phyloP scores from a whole-genome alignment of 345 rosid species.

The Gossypium sturtianum region DNA sequence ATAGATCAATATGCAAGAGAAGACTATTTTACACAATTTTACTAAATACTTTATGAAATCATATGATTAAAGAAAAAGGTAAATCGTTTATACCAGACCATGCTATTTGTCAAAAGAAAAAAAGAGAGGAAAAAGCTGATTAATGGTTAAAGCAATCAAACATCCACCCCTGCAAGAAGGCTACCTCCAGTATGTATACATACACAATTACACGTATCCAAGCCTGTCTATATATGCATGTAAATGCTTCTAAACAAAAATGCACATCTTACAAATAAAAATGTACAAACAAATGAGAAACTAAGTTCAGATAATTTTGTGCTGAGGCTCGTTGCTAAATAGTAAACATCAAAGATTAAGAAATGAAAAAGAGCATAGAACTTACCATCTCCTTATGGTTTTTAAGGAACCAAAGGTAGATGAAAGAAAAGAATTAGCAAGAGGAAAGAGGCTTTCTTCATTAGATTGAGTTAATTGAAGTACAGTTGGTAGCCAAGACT shows the following conservation, averaged over 20 bases:
- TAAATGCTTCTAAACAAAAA: neutral
- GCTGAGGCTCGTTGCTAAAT: neutral
- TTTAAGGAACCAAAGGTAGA: slow-evolving; percentile 53
- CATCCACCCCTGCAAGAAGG: neutral
- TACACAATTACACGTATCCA: no score
- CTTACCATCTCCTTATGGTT: slow-evolving; percentile 81
- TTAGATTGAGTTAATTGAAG: slow-evolving; percentile 50
- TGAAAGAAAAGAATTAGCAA: slow-evolving; percentile 22
- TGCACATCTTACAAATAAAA: neutral
- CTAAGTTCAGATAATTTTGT: neutral
- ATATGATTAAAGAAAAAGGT: neutral
- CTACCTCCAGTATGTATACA: neutral
- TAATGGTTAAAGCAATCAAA: neutral
- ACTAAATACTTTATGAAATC: neutral
- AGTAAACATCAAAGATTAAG: neutral
- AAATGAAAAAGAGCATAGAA: slow-evolving; percentile 12
- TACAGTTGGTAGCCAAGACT: slow-evolving; percentile 91
- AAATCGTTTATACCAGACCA: neutral
- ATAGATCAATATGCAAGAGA: neutral
- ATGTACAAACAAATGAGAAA: neutral
- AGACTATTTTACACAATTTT: neutral
- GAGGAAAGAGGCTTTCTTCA: slow-evolving; percentile 32
- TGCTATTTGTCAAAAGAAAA: neutral
- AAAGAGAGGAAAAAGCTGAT: neutral
- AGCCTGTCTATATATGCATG: neutral